Evolutionary conservation across 1,284 basidiomycete species (phyloP), one percentile per base, ranked within the genome.

Genomic region (Cystobasidium sp.): DNA sequence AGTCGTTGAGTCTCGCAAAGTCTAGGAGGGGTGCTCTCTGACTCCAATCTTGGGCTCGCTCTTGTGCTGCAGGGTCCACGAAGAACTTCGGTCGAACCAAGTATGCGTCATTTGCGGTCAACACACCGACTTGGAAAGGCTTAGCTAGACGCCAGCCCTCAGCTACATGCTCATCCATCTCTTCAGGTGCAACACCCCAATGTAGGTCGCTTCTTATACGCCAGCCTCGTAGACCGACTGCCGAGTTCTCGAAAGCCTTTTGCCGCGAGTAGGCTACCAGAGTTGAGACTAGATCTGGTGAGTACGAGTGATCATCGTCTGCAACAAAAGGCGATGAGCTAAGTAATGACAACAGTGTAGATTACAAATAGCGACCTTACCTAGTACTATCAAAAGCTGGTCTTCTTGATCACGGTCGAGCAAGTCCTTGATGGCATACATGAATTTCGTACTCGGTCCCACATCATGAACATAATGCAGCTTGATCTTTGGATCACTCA

Each of bases 251-350:
- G 18, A 41, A 71, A 20, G 37, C 31, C 20, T 39, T 16, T 12
- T 9, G 10, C 18, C 20, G 10, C 12, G 69, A 63, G 39, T 66
- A 66, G 37, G 14, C 8, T 8, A 59, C 16, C 7, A 73, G 43
- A 8, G 53, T 47, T 3, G 49, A 53, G 14, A 73, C 43, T 31
- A 73, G 53, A 22, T 53, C 52, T 9, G 70, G 70, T 3, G 62
- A 46, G 44, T 73, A 73, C 24, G 70, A 65, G 44, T 73, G 70
- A 39, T 73, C 70, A 24, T 73, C 70, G 52, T 73, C 70, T 73
- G 61, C 22, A 56, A 22, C 53, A n/a, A 6, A 20, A 10, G 52
- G 1, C 2, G 3, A 10, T 51, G 3, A 12, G 46, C 24, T 44
- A 7, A 12, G 8, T 46, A 18, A 4, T 6, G 6, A 41, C 4